These are phyloP conservation scores for Hura crepitans DNA, from an alignment of 441 rosid genomes.

Conservation along the genomic window DNA sequence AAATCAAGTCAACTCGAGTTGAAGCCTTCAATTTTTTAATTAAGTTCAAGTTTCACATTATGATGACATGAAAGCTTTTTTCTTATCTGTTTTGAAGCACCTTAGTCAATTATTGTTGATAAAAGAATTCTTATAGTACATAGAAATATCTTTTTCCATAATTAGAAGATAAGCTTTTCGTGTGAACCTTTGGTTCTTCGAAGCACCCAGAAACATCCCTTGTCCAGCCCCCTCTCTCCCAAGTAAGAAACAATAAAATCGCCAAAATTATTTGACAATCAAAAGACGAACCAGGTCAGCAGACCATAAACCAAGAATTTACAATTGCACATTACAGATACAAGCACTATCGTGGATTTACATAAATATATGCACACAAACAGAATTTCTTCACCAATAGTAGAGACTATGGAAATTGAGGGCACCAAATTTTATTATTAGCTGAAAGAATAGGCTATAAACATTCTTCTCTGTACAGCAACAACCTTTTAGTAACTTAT, in stretches of 20 bases:
- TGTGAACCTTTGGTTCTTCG: too few species aligned
- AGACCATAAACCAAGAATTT: background rate
- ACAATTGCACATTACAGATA: background rate
- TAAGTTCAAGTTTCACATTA: too few species aligned
- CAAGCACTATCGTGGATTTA: background rate
- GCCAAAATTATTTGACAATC: background rate
- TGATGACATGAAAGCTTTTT: too few species aligned
- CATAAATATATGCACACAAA: background rate
- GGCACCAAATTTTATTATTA: background rate
- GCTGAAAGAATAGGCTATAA: background rate
- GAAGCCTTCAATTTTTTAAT: too few species aligned
- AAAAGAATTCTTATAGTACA: too few species aligned
- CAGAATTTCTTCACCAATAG: conserved; percentile 1
- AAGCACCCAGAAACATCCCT: background rate
- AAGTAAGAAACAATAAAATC: background rate
- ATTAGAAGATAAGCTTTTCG: too few species aligned
- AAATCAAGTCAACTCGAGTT: too few species aligned
- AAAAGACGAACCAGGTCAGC: background rate
- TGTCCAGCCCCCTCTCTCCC: conserved; percentile 9
- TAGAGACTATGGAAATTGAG: background rate
- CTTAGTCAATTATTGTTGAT: too few species aligned
- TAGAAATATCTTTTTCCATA: too few species aligned
- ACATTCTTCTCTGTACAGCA: background rate
- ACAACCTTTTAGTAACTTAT: conserved; percentile 2
- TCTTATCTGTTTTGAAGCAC: too few species aligned